These are phyloP conservation scores for Fusarium austroafricanum DNA, from an alignment of 2,329 filamentous ascomycete genomes.

Conservation along the genomic window DNA sequence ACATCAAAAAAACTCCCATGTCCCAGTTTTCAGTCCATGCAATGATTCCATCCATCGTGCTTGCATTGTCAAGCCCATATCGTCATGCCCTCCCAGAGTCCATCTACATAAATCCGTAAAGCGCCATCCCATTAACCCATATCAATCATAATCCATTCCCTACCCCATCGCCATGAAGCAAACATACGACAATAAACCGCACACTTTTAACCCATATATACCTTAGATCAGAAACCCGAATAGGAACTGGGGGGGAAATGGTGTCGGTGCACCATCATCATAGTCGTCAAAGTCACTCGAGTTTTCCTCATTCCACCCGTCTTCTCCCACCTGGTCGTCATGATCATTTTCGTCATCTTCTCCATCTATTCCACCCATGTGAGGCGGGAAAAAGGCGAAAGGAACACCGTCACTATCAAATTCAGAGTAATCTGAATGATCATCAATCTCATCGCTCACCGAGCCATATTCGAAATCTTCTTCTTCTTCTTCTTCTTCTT, in stretches of 20 bases:
- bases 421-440: conserved; percentile 26
- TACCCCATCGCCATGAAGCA: conserved; percentile 1
- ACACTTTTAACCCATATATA: background rate
- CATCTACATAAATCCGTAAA: conserved; percentile 23
- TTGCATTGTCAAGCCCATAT: conserved; percentile 14
- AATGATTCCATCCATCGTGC: conserved; percentile 9
- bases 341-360: conserved; percentile 18
- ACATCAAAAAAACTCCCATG: background rate
- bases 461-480: conserved; percentile 29
- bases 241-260: conserved; percentile 36
- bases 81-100: conserved; percentile 14
- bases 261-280: conserved; percentile 33
- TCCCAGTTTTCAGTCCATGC: background rate
- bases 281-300: conserved; percentile 38
- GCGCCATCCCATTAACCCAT: conserved; percentile 25
- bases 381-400: conserved; percentile 15
- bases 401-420: conserved; percentile 23
- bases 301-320: conserved; percentile 19
- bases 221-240: conserved; percentile 41
- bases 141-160: conserved; percentile 1
- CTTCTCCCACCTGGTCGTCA: conserved; percentile 19
- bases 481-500: conserved; percentile 15
- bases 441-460: conserved; percentile 34
- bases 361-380: conserved; percentile 16
- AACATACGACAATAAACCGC: background rate